Conservation (phyloP, 495 filamentous ascomycete species). For the Aspergillus leporis region DNA sequence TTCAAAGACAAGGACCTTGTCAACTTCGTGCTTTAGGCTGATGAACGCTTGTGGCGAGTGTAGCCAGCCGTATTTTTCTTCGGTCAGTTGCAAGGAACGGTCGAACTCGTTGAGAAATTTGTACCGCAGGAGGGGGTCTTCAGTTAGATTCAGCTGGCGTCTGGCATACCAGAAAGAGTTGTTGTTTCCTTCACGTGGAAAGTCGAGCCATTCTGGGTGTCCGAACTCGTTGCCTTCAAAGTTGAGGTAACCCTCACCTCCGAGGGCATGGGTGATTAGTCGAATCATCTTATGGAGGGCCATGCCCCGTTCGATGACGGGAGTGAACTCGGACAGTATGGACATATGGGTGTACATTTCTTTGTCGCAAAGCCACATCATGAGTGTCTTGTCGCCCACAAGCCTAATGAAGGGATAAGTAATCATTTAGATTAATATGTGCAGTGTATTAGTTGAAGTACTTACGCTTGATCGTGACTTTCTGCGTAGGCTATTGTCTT, state of each 20-base stretch:
- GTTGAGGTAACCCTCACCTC: constrained; percentile 96
- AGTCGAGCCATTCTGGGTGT: constrained; percentile 98
- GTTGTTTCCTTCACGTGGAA: constrained; percentile 89
- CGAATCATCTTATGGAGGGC: constrained; percentile 96
- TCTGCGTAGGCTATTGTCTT: constrained; percentile 99
- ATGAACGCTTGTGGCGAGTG: constrained; percentile 86
- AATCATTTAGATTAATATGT: constrained; percentile 1
- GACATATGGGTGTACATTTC: constrained; percentile 99
- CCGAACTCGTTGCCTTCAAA: constrained; percentile 99
- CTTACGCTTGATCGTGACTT: constrained; percentile 97
- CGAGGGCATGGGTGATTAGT: constrained; percentile 88
- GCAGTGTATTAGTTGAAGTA: constrained; percentile 16
- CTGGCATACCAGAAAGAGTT: constrained; percentile 98
- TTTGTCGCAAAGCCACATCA: constrained; percentile 98
- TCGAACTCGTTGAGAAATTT: constrained; percentile 94
- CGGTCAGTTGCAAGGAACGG: constrained; percentile 80
- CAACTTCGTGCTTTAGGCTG: constrained; percentile 87
- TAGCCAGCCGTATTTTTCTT: constrained; percentile 91
- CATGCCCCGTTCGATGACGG: constrained; percentile 88
- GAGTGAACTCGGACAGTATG: constrained; percentile 74
- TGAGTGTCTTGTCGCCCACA: constrained; percentile 91
- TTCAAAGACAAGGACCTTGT: constrained; percentile 97
- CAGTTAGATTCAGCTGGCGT: constrained; percentile 89
- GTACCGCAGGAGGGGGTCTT: constrained; percentile 85
- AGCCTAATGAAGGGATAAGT: constrained; percentile 59